These are phyloP conservation scores for Saccharomycopsis phalli DNA, from an alignment of 1,139 yeast species.

Conservation along the genomic window DNA sequence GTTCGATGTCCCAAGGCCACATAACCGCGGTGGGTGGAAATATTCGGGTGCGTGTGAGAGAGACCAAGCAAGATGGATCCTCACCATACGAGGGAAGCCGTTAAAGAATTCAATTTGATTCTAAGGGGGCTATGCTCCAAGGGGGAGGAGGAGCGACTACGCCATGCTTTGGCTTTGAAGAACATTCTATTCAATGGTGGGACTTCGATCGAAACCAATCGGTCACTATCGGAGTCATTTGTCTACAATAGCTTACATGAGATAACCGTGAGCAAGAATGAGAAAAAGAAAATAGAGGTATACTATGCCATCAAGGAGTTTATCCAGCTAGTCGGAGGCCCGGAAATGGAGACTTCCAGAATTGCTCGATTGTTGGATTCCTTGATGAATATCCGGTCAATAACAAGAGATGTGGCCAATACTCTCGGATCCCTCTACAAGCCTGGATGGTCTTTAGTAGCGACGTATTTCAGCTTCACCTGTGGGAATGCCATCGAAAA, in stretches of 20 bases:
- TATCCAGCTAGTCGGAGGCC: slow-evolving; percentile 16
- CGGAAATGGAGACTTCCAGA: slow-evolving; percentile 18
- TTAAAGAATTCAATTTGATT: slow-evolving; percentile 14
- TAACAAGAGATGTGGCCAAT: slow-evolving; percentile 16
- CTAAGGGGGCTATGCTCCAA: slow-evolving; percentile 16
- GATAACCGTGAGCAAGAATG: slow-evolving; percentile 13
- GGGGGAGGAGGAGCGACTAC: slow-evolving; percentile 13
- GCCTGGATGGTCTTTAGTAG: slow-evolving; percentile 18
- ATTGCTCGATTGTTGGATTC: slow-evolving; percentile 15
- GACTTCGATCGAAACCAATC: slow-evolving; percentile 3
- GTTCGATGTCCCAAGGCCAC: no score
- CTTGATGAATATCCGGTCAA: slow-evolving; percentile 13
- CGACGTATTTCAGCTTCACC: slow-evolving; percentile 16
- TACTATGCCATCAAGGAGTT: slow-evolving; percentile 15
- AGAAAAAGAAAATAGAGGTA: slow-evolving; percentile 12
- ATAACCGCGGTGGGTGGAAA: no score
- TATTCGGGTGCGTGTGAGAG: no score
- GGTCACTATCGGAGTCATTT: slow-evolving; percentile 11
- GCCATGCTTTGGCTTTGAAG: slow-evolving; percentile 18
- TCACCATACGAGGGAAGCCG: slow-evolving; percentile 10
- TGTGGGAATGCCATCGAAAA: slow-evolving; percentile 17
- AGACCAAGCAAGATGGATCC: slow-evolving; percentile 6
- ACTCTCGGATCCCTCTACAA: slow-evolving; percentile 16
- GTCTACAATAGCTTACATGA: slow-evolving; percentile 17
- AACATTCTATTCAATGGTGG: slow-evolving; percentile 16